Conservation (phyloP, 345 rosid species). For the Euphorbia tirucalli region DNA sequence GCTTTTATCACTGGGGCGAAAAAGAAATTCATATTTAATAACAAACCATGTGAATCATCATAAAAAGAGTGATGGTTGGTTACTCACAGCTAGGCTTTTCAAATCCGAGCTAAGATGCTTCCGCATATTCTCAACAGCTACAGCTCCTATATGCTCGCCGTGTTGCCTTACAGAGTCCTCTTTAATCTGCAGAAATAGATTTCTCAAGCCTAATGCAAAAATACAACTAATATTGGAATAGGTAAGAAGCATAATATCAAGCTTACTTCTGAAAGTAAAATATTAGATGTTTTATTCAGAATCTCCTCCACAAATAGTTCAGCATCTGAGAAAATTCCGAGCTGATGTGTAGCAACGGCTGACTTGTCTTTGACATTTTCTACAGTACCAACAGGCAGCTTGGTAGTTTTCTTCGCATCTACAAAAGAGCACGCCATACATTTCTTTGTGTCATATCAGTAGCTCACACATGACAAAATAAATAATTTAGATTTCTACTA, state of each 20-base stretch:
- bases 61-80: background rate
- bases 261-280: constrained; percentile 58
- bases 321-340: constrained; percentile 38
- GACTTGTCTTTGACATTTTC: constrained; percentile 40
- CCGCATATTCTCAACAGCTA: constrained; percentile 43
- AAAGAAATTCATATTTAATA: background rate
- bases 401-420: constrained; percentile 52
- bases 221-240: background rate
- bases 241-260: background rate
- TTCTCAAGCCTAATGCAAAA: background rate
- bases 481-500: background rate
- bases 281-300: constrained; percentile 51
- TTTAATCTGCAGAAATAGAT: constrained; percentile 40
- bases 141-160: constrained; percentile 46
- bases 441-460: background rate
- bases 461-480: too few relatives aligned
- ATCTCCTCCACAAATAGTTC: constrained; percentile 70
- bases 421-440: constrained; percentile 3
- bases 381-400: constrained; percentile 29
- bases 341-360: constrained; percentile 15
- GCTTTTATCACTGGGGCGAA: too few relatives aligned
- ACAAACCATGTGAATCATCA: background rate
- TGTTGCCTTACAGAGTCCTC: constrained; percentile 41
- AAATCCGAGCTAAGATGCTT: constrained; percentile 58
- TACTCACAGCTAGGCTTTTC: constrained; percentile 60